Percentiles rank a stretch among this genome's conserved stretches.
These are phyloP conservation scores for Neodidymelliopsis sp. DNA, from an alignment of 2,329 filamentous ascomycete genomes.

Conservation along the genomic window DNA sequence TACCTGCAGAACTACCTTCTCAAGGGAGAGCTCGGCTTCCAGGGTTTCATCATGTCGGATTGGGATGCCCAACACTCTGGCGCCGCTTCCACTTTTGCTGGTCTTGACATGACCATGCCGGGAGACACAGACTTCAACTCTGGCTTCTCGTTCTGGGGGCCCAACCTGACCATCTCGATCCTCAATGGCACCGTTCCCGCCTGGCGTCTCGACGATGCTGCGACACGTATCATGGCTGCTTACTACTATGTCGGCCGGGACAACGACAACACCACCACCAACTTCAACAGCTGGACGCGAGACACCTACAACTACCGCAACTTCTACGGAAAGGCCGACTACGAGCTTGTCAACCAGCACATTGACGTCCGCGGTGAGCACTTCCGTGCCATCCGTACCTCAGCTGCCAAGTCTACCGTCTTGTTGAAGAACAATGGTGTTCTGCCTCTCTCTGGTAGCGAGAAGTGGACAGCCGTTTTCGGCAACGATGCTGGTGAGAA, in stretches of 20 bases:
- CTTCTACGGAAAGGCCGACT: conserved; percentile 65
- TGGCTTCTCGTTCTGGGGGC: conserved; percentile 79
- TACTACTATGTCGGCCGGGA: conserved; percentile 71
- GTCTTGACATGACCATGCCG: conserved; percentile 84
- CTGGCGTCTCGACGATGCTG: conserved; percentile 92
- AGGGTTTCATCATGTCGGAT: conserved; percentile 72
- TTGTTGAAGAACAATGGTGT: conserved; percentile 72
- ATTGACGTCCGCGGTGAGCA: conserved; percentile 85
- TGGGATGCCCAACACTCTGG: conserved; percentile 80
- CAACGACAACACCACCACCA: conserved; percentile 64
- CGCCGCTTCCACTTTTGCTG: conserved; percentile 70
- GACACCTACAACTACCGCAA: conserved; percentile 78
- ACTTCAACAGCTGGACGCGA: conserved; percentile 87
- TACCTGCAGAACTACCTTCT: conserved; percentile 77
- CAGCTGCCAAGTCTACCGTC: conserved; percentile 82
- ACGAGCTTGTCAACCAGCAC: conserved; percentile 75
- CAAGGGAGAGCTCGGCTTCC: conserved; percentile 82
- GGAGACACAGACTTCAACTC: conserved; percentile 81
- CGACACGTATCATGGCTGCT: conserved; percentile 76
- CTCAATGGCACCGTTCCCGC: conserved; percentile 88
- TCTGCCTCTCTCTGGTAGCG: conserved; percentile 55
- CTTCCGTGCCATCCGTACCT: conserved; percentile 73
- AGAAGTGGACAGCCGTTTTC: conserved; percentile 58
- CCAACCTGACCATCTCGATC: conserved; percentile 86
- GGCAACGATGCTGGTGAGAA: conserved; percentile 59